Conservation (phyloP, 1,284 basidiomycete species). For the Malassezia sp. region DNA sequence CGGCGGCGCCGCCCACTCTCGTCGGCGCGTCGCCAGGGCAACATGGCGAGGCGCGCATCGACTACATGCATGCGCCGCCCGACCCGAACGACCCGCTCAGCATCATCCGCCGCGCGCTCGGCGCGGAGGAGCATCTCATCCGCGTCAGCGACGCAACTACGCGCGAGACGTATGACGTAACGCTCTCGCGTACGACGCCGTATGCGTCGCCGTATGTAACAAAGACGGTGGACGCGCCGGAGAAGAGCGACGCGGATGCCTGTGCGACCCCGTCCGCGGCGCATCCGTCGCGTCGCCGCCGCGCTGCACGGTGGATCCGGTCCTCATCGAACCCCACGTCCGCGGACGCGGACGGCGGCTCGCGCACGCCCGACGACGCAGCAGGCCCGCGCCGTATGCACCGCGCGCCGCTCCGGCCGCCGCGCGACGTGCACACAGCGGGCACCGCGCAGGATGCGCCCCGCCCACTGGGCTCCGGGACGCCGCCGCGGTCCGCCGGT, state of each 20-base stretch:
- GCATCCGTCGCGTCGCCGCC: conserved; percentile 5
- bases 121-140: conserved; percentile 35
- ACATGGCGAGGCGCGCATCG: not conserved
- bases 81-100: conserved; percentile 8
- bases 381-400: not conserved
- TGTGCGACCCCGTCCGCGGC: not conserved
- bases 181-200: conserved; percentile 32
- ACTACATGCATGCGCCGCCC: not conserved
- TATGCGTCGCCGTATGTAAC: conserved; percentile 33
- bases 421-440: too few species aligned
- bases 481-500: too few species aligned
- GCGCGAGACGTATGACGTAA: conserved; percentile 37
- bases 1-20: not conserved
- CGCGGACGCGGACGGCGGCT: not conserved
- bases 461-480: too few species aligned
- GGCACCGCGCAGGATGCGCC: too few species aligned
- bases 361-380: not conserved
- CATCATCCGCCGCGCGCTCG: conserved; percentile 27
- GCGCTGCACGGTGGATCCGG: conserved; percentile 10
- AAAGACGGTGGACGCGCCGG: not conserved
- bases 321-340: not conserved
- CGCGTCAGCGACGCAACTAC: conserved; percentile 33
- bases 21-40: not conserved
- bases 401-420: not conserved
- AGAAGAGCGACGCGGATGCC: not conserved